phyloP scores from a whole-genome alignment of 78 protist genomes.

The Dictyostelium brefeldianum region DNA sequence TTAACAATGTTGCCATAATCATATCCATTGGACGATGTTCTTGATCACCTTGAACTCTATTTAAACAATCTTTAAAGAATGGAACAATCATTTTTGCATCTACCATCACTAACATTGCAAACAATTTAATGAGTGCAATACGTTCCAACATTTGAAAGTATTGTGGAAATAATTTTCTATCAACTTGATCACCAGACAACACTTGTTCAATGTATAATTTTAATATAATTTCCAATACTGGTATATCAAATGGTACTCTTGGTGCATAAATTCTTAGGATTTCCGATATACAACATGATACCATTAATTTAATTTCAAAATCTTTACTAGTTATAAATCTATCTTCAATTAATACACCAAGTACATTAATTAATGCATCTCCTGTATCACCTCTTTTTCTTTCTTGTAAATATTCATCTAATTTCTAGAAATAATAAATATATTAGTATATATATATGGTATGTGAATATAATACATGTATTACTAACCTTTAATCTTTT shows the following conservation, averaged over 20 bases:
- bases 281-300: slow-evolving; percentile 49
- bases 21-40: slow-evolving; percentile 13
- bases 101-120: slow-evolving; percentile 21
- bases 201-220: not conserved
- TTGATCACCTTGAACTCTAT: slow-evolving; percentile 17
- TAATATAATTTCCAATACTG: slow-evolving; percentile 8
- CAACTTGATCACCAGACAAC: not conserved
- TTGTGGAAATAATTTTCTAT: slow-evolving; percentile 24
- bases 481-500: slow-evolving; percentile 70
- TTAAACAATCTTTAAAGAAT: slow-evolving; percentile 12
- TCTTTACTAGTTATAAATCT: slow-evolving; percentile 10
- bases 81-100: not conserved
- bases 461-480: no score
- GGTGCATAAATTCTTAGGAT: slow-evolving; percentile 39
- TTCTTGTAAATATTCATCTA: slow-evolving; percentile 43
- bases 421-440: slow-evolving; percentile 22
- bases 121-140: slow-evolving; percentile 22
- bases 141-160: slow-evolving; percentile 59
- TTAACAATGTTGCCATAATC: not conserved
- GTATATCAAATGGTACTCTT: slow-evolving; percentile 26
- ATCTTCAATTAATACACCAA: not conserved
- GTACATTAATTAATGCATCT: slow-evolving; percentile 10
- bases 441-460: no score
- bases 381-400: not conserved
- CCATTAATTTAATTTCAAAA: slow-evolving; percentile 39